Percentiles rank a stretch among this genome's conserved stretches.
These are phyloP conservation scores for Alternaria ethzedia DNA, from an alignment of 2,329 filamentous ascomycete genomes.

Conservation along the genomic window DNA sequence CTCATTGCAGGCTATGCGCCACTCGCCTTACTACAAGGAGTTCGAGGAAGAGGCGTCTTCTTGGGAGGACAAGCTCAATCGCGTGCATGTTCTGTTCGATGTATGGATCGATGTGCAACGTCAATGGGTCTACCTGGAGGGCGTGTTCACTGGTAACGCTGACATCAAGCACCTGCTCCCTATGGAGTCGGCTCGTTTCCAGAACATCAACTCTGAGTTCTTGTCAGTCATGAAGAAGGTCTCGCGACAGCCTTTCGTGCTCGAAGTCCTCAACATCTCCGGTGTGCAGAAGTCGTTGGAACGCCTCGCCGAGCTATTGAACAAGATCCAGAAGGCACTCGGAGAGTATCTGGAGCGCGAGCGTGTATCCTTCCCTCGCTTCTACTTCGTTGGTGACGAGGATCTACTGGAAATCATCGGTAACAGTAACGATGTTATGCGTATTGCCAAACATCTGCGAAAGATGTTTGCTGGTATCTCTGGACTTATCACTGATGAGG, in stretches of 20 bases:
- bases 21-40: conserved; percentile 99
- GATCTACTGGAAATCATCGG: conserved; percentile 98
- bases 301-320: conserved; percentile 91
- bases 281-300: conserved; percentile 96
- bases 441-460: conserved; percentile 97
- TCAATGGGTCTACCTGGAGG: conserved; percentile 99
- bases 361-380: conserved; percentile 94
- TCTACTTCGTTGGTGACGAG: conserved; percentile 99
- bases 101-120: conserved; percentile 99
- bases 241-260: conserved; percentile 91
- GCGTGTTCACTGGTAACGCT: conserved; percentile 97
- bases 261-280: conserved; percentile 94
- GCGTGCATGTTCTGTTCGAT: conserved; percentile 96
- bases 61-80: conserved; percentile 98
- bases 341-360: conserved; percentile 99
- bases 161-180: conserved; percentile 98
- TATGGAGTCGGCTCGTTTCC: conserved; percentile 94
- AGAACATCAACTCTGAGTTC: conserved; percentile 99
- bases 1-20: conserved; percentile 96
- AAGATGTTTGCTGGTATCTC: conserved; percentile 99
- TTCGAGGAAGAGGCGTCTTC: conserved; percentile 96
- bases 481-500: conserved; percentile 88
- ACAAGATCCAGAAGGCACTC: conserved; percentile 98
- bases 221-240: conserved; percentile 99
- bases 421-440: conserved; percentile 96